These are phyloP conservation scores for Cryptococcus hybrid DNA, from an alignment of 1,284 basidiomycete genomes.

Conservation along the genomic window DNA sequence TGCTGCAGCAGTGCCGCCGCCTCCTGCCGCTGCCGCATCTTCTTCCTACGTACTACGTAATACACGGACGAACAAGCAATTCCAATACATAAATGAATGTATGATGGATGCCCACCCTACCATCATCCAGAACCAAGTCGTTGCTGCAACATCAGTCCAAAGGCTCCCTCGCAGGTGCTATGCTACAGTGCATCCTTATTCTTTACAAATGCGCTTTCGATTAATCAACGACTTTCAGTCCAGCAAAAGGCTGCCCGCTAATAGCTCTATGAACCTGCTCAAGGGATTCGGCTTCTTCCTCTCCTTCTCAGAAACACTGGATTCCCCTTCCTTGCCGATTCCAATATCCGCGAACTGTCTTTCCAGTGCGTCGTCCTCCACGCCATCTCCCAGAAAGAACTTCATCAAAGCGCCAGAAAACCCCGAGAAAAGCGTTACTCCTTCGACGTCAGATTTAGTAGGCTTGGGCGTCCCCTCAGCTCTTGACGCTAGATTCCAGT, in stretches of 20 bases:
- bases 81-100: too few relatives aligned
- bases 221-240: conserved; percentile 36
- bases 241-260: conserved; percentile 54
- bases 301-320: conserved; percentile 26
- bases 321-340: conserved; percentile 31
- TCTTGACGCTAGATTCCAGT: conserved; percentile 34
- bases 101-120: too few relatives aligned
- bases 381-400: conserved; percentile 59
- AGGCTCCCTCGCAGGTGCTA: too few relatives aligned
- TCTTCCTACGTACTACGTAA: too few relatives aligned
- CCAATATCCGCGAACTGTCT: conserved; percentile 29
- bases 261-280: conserved; percentile 60
- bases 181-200: too few relatives aligned
- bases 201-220: neutral
- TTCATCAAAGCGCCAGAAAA: conserved; percentile 67
- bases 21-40: too few relatives aligned
- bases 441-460: conserved; percentile 56
- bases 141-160: too few relatives aligned
- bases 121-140: too few relatives aligned
- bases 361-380: conserved; percentile 23
- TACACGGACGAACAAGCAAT: too few relatives aligned
- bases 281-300: conserved; percentile 52
- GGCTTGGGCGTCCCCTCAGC: conserved; percentile 49
- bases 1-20: too few relatives aligned
- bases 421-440: conserved; percentile 65